Evolutionary conservation across 2,329 filamentous ascomycete genomes (phyloP), one percentile per base, ranked within the genome.

Genomic region (Aspergillus latus): DNA sequence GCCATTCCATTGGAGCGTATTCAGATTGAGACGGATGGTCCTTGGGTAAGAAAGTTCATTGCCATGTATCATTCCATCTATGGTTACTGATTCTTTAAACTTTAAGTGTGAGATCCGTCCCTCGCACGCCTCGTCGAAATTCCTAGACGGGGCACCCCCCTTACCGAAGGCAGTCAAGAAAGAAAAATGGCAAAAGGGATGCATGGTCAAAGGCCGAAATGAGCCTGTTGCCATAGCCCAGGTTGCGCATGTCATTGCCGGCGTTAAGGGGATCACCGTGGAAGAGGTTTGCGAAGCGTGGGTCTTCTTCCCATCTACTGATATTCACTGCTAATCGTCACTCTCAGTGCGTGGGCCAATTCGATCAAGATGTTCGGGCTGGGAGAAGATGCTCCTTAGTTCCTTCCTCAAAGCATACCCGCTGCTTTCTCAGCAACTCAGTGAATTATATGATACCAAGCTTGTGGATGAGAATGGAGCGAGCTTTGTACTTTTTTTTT

Each of bases 1-100:
- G 84, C 88, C 58, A 85, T 97, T 39, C 88, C 87, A 9, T 77
- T 99, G 9, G 86, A 92, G 54, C 78, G 87, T 46, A 74, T 99
- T 52, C 95, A 97, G 82, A 85, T 99, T 47, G 94, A 99, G 80
- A 99, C 94, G 0, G 94, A 99, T 71, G 94, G 94, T 2, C 94
- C 94, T 2, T 99, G 94, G 84, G 77, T 78, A 71, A 64, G 70
- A 54, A 42, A 6, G 11, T 44, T 10, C 40, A 39, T 13, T 42
- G 2, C 8, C 44, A 7, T 15, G 15, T 3, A 8, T 3, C 1
- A 37, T 42, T 8, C 32, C 21, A 13, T 11, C n/a, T 11, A 26
- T 21, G 15, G 5, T 39, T 30, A 29, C 52, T 51, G 29, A 60
- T 51, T 13, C 3, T 56, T 30, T 52, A 32, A 46, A 6, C 56